Conservation (phyloP, 345 rosid species). For the Camelina laxa region DNA sequence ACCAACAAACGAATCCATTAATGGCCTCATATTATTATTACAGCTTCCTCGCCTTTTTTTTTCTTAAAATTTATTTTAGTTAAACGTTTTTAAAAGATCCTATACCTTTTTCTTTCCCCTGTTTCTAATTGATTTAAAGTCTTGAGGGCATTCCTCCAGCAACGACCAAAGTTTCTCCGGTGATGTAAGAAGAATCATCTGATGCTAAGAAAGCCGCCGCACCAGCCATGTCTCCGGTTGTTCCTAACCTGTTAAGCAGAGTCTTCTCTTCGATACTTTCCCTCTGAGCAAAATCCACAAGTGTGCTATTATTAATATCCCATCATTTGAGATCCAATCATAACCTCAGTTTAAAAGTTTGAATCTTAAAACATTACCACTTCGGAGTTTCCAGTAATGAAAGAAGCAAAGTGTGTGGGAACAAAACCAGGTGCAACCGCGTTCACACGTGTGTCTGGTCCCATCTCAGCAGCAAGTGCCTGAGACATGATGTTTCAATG, state of each 20-base stretch:
- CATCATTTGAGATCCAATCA: neutral
- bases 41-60: no score
- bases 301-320: neutral
- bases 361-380: slow-evolving; percentile 48
- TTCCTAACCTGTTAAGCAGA: slow-evolving; percentile 73
- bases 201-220: slow-evolving; percentile 81
- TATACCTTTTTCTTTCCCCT: neutral
- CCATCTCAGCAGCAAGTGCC: slow-evolving; percentile 95
- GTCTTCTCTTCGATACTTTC: slow-evolving; percentile 56
- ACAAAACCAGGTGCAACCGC: slow-evolving; percentile 90
- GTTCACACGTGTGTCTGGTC: slow-evolving; percentile 81
- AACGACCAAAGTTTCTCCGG: slow-evolving; percentile 80
- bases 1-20: neutral
- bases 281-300: slow-evolving; percentile 48
- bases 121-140: slow-evolving; percentile 47
- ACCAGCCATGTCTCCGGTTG: slow-evolving; percentile 77
- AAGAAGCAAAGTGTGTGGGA: slow-evolving; percentile 77
- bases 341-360: slow-evolving; percentile 6
- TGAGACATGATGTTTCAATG: slow-evolving; percentile 26
- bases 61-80: no score
- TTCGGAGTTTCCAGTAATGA: slow-evolving; percentile 52
- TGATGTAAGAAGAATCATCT: slow-evolving; percentile 74
- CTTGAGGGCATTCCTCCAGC: slow-evolving; percentile 85
- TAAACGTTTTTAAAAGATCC: no score
- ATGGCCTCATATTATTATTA: no score